These are phyloP conservation scores for Pseudoneurospora amorphoporcata DNA, from an alignment of 495 filamentous ascomycete species.

Conservation along the genomic window DNA sequence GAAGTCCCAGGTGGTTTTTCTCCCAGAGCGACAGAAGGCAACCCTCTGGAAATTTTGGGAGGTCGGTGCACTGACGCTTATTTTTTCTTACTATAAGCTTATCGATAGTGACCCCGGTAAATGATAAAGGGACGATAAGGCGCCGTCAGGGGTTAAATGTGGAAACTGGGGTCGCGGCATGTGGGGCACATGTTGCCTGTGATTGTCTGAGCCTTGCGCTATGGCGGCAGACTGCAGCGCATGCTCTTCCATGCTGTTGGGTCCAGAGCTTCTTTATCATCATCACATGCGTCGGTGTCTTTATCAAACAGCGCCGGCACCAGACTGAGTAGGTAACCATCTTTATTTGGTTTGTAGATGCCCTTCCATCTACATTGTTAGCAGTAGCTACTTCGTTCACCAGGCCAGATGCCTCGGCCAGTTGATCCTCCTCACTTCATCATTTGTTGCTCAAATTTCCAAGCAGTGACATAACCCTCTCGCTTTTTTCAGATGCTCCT, in stretches of 20 bases:
- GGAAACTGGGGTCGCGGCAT: not conserved
- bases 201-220: not conserved
- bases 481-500: not conserved
- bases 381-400: not conserved
- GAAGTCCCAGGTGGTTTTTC: conserved; percentile 11
- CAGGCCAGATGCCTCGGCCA: not conserved
- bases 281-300: not conserved
- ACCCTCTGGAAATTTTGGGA: conserved; percentile 17
- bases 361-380: not conserved
- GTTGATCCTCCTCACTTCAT: not conserved
- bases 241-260: conserved; percentile 4
- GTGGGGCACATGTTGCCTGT: not conserved
- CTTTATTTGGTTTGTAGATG: not conserved
- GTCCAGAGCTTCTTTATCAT: not conserved
- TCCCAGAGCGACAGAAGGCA: not conserved
- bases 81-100: conserved; percentile 6
- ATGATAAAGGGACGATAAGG: not conserved
- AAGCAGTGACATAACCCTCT: not conserved
- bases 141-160: not conserved
- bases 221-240: conserved; percentile 9
- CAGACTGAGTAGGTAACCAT: not conserved
- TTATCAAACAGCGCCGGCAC: not conserved
- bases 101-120: not conserved
- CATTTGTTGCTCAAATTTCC: not conserved
- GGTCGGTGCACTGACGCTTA: conserved; percentile 7